A percentile compares a stretch with the other conserved stretches of the same genome.
phyloP scores from a whole-genome alignment of 148 eudicot genomes.

The Simmondsia chinensis region DNA sequence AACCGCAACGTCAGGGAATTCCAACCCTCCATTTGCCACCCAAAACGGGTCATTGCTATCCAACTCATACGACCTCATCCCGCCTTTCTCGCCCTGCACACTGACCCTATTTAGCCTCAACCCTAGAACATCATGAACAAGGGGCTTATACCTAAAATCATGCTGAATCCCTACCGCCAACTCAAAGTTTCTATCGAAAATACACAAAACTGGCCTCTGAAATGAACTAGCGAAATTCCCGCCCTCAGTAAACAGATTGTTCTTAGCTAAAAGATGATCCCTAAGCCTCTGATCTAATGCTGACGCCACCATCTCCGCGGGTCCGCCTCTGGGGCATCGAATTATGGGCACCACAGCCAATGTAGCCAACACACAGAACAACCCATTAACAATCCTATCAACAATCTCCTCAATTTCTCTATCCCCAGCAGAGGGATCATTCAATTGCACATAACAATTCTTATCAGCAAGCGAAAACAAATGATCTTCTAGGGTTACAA shows the following conservation, averaged over 20 bases:
- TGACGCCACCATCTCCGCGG: constrained; percentile 92
- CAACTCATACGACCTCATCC: constrained; percentile 68
- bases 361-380: constrained; percentile 87
- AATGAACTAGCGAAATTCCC: constrained; percentile 59
- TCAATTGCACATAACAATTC: constrained; percentile 73
- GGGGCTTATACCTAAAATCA: constrained; percentile 90
- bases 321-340: constrained; percentile 87
- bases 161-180: constrained; percentile 78
- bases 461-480: constrained; percentile 69
- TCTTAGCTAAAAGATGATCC: constrained; percentile 83
- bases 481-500: constrained; percentile 76
- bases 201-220: constrained; percentile 80
- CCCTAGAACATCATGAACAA: constrained; percentile 91
- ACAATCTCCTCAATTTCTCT: constrained; percentile 74
- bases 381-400: constrained; percentile 61
- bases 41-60: constrained; percentile 78
- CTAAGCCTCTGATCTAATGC: constrained; percentile 79
- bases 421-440: constrained; percentile 85
- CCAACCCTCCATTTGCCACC: constrained; percentile 72
- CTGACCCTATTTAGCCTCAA: constrained; percentile 77
- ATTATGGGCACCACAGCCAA: constrained; percentile 83
- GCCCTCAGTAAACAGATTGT: constrained; percentile 82
- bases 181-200: constrained; percentile 89
- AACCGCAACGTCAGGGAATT: constrained; percentile 89
- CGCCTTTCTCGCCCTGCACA: constrained; percentile 84